Conservation (phyloP, 129 eudicot genomes). For the Flaveria trinervia region DNA sequence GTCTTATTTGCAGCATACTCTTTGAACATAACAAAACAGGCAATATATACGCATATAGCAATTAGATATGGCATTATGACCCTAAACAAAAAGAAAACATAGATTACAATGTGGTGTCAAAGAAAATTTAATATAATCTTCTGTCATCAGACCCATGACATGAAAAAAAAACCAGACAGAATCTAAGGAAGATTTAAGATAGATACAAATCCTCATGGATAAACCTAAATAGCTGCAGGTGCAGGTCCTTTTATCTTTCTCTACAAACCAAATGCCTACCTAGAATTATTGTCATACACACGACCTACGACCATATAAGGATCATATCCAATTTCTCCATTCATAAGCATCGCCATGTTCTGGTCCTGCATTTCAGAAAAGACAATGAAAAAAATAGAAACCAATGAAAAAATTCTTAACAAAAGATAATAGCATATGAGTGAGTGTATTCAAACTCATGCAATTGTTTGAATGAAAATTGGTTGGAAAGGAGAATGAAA, state of each 20-base stretch:
- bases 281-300: slow-evolving; percentile 29
- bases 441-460: slow-evolving; percentile 2
- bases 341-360: slow-evolving; percentile 41
- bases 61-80: neutral
- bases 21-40: neutral
- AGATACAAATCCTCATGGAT: slow-evolving; percentile 36
- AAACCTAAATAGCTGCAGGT: slow-evolving; percentile 22
- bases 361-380: slow-evolving; percentile 56
- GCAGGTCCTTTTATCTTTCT: slow-evolving; percentile 21
- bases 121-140: slow-evolving; percentile 13
- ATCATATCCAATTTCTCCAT: slow-evolving; percentile 59
- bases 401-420: neutral
- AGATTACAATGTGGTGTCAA: neutral
- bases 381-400: neutral
- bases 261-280: slow-evolving; percentile 28
- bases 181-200: slow-evolving; percentile 38
- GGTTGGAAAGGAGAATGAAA: neutral
- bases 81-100: neutral
- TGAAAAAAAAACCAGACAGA: neutral
- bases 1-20: neutral
- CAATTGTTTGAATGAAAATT: neutral
- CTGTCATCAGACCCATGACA: slow-evolving; percentile 19
- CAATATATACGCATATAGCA: neutral
- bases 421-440: neutral
- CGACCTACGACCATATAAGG: slow-evolving; percentile 56